phyloP scores from a whole-genome alignment of 164 flowering plant genomes.

The Stephania japonica region DNA sequence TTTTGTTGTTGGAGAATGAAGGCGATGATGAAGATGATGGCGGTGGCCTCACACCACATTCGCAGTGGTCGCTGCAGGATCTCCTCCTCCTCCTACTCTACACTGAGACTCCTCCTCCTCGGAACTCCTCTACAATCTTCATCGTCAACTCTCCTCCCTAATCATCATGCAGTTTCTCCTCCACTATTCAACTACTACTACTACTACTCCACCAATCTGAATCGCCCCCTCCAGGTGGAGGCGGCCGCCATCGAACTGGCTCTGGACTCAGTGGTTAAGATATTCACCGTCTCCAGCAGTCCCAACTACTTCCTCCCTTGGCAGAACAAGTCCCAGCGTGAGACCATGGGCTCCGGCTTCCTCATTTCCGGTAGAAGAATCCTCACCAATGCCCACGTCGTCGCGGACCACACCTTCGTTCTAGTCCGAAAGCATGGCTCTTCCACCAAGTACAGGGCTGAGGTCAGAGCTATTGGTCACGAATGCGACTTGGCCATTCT shows the following conservation, averaged over 20 bases:
- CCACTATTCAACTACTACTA: no score
- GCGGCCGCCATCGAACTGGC: slow-evolving; percentile 59
- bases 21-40: no score
- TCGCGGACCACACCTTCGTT: slow-evolving; percentile 87
- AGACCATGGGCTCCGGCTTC: slow-evolving; percentile 77
- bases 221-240: no score
- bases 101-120: no score
- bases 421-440: slow-evolving; percentile 94
- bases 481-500: slow-evolving; percentile 94
- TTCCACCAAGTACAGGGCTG: slow-evolving; percentile 77
- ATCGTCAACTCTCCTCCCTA: no score
- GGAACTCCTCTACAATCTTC: no score
- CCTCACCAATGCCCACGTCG: slow-evolving; percentile 94
- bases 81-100: no score
- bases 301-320: slow-evolving; percentile 91
- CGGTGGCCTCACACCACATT: no score
- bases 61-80: no score
- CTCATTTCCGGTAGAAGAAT: slow-evolving; percentile 58
- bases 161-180: no score
- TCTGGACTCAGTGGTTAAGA: slow-evolving; percentile 85
- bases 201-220: no score
- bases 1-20: no score
- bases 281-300: slow-evolving; percentile 80
- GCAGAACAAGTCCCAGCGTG: slow-evolving; percentile 95
- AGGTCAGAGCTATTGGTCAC: slow-evolving; percentile 79